Percentiles rank a stretch among this genome's conserved stretches.
Evolutionary conservation across 495 filamentous ascomycete species (phyloP).

Genomic region (Massariosphaeria phaeospora): DNA sequence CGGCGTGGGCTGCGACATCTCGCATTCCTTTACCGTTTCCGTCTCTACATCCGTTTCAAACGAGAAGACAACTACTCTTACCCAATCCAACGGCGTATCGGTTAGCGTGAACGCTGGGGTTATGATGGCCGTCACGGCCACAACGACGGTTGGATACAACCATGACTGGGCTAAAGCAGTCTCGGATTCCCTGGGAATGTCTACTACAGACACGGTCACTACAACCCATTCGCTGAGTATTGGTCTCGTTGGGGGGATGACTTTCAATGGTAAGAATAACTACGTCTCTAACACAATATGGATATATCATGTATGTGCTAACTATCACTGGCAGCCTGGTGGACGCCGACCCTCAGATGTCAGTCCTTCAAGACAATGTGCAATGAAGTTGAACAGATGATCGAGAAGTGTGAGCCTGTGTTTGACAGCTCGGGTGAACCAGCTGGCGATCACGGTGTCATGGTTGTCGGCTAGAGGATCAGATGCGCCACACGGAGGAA

Average conservation of each 20-base stretch:
- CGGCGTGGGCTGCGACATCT: not conserved
- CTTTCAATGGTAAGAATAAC: constrained; percentile 1
- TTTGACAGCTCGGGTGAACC: constrained; percentile 4
- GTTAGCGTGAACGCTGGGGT: constrained; percentile 5
- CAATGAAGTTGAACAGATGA: constrained; percentile 1
- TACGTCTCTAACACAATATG: not conserved
- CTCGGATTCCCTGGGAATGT: not conserved
- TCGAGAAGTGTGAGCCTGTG: constrained; percentile 9
- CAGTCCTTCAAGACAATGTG: constrained; percentile 5
- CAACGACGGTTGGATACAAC: not conserved
- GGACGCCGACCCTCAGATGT: constrained; percentile 5
- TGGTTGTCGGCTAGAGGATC: constrained; percentile 7
- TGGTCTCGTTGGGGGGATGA: not conserved
- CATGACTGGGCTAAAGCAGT: constrained; percentile 5
- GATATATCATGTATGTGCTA: not conserved
- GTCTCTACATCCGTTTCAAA: constrained; percentile 2
- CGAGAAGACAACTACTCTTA: constrained; percentile 2
- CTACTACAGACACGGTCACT: constrained; percentile 2
- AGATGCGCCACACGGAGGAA: too few species aligned
- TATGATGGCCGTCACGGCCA: constrained; percentile 3
- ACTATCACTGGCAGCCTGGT: constrained; percentile 3
- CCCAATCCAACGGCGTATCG: not conserved
- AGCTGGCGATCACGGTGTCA: constrained; percentile 7
- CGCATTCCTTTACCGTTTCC: not conserved
- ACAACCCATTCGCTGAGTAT: not conserved